Base-by-base conservation (phyloP, 108 stramenopile genomes). In the Phaeodactylum tricornutum region DNA sequence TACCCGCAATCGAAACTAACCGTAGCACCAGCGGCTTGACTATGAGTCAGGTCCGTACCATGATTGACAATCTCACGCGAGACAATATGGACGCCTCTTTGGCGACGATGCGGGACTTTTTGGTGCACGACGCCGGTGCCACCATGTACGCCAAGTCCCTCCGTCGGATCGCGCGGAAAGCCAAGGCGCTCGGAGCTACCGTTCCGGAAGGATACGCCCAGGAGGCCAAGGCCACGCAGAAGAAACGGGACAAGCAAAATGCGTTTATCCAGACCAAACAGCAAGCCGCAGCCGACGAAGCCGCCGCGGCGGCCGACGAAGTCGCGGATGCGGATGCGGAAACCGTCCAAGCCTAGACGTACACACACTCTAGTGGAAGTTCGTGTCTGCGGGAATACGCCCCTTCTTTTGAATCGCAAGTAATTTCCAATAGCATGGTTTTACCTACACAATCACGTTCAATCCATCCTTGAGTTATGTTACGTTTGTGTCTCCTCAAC, bases 181-280 rank as follows among this genome's bases (percentile, higher is more conserved):
- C 72, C 19, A 61, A 60, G 45, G 55, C 38, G 24, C 46, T 81
- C 29, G 79, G 74, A 29, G 58, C 47, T 16, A 50, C 44, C 6
- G 38, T 75, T 1, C 74, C 79, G 19, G 65, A 49, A 9, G 60
- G 42, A 8, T 81, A 61, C 47, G 79, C 79, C 21, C 60, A 67
- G 64, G 71, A 62, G 2, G 79, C 79, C 24, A 69, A 80, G 54
- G 63, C 61, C 30, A 75, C 71, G 1, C 54, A 55, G 33, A 75
- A 75, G 61, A 41, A 61, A 54, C 44, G 79, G 48, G 67, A 31
- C 20, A 69, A 69, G 47, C 79, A 80, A 62, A 50, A 72, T 51
- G 79, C 74, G 9, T 80, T 61, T 41, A 43, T 64, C 29, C 12
- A 65, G 45, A 56, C 53, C 3, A 75, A 80, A 61, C 39, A 37